Base-by-base conservation (phyloP, 441 rosid genomes). In the Gossypium schwendimanii region DNA sequence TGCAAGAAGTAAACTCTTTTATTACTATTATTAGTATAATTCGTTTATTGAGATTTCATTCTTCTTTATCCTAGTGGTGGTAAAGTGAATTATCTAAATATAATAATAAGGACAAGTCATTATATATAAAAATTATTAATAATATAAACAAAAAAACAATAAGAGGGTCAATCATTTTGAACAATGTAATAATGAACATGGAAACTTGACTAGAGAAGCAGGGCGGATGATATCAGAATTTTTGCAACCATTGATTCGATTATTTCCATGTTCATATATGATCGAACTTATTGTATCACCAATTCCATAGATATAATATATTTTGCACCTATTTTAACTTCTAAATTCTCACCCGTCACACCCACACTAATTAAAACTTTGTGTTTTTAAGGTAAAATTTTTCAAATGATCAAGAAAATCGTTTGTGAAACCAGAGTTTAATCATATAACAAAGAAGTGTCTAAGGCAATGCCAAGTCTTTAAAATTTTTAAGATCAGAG, bases 141-240 rank as follows among this genome's bases (percentile, higher is more conserved):
- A 62, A 62, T 17, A 39, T 6, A 20, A 47, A 52, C 2, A 26
- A 59, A n/a, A 44, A 14, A 49, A 72, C 17, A 21, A 70, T 18
- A 20, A 33, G 28, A 33, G 10, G 11, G 36, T 20, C 60, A 1
- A 65, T 65, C 54, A 65, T 44, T 65, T 45, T 45, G 72, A 31
- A 45, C 6, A 6, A 52, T 68, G 72, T 15, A 52, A 28, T 15
- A 68, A 52, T 50, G 60, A 68, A 47, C 26, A 66, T 8, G 21
- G 57, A 24, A 66, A 66, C 57, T 66, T 66, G 70, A 47, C 57
- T n/a, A 45, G 41, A 23, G 70, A 66, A 24, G 2, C 33, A 44
- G 55, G 47, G 23, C 49, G 71, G 44, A 47, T 4, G 41, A 47
- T 63, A 63, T 36, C 17, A 26, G 50, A 44, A 26, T 68, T 47